Evolutionary conservation across 768 basidiomycete species (phyloP).

Genomic region (Podaxis carcinomalis): DNA sequence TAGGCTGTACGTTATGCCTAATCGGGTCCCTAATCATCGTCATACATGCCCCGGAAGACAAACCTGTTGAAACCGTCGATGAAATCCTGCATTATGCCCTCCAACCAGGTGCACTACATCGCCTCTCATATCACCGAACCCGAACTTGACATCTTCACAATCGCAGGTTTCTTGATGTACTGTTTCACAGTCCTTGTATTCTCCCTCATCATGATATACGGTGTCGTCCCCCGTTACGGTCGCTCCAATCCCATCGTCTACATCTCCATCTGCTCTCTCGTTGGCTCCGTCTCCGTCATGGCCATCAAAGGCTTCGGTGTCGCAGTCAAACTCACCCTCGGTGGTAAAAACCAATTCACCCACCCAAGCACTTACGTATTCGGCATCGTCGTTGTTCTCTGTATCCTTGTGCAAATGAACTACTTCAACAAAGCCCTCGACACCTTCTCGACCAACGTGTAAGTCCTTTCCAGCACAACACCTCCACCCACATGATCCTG

Average conservation of each 20-base stretch:
- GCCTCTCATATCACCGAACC: background rate
- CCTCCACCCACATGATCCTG: background rate
- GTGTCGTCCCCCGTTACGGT: conserved; percentile 80
- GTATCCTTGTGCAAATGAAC: conserved; percentile 92
- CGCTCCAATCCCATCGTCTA: conserved; percentile 87
- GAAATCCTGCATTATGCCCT: conserved; percentile 90
- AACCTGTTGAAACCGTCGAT: conserved; percentile 87
- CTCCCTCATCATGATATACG: conserved; percentile 82
- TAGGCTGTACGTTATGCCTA: conserved; percentile 80
- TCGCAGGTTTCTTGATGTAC: conserved; percentile 83
- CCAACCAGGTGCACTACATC: conserved; percentile 69
- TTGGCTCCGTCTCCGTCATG: conserved; percentile 98
- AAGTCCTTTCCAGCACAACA: conserved; percentile 28
- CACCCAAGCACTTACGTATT: conserved; percentile 97
- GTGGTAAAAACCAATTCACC: conserved; percentile 92
- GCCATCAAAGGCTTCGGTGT: conserved; percentile 98
- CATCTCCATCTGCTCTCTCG: conserved; percentile 93
- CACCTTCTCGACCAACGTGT: conserved; percentile 97
- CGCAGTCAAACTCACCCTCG: conserved; percentile 90
- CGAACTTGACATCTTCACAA: background rate
- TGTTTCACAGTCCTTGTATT: conserved; percentile 82
- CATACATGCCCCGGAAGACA: conserved; percentile 95
- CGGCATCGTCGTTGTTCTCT: conserved; percentile 72
- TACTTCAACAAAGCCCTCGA: conserved; percentile 99
- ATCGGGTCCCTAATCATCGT: conserved; percentile 93